phyloP scores from a whole-genome alignment of 768 basidiomycete species.

The Lactarius sanguifluus region DNA sequence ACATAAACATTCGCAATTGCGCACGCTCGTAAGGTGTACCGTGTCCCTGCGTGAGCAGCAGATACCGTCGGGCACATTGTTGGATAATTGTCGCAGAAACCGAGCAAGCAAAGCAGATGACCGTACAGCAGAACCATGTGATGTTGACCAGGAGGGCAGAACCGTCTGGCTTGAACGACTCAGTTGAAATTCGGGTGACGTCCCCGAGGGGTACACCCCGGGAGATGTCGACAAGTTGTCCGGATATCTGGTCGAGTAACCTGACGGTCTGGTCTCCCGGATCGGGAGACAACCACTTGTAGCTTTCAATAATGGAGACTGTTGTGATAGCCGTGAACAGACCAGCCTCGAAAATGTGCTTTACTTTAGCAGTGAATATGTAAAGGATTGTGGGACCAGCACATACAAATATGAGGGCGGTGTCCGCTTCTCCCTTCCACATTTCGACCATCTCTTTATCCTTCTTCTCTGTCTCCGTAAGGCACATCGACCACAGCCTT shows the following conservation, averaged over 20 bases:
- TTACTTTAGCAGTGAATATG: not conserved
- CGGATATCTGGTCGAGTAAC: not conserved
- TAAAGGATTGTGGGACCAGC: not conserved
- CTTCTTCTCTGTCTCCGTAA: conserved; percentile 7
- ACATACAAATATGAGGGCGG: conserved; percentile 20
- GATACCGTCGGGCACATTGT: conserved; percentile 14
- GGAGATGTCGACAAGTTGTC: not conserved
- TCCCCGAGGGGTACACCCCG: not conserved
- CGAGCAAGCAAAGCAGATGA: conserved; percentile 1
- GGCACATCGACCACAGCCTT: conserved; percentile 14
- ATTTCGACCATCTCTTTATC: conserved; percentile 2
- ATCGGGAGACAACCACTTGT: conserved; percentile 16
- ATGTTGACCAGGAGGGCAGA: conserved; percentile 2
- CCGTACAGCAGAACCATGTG: conserved; percentile 6
- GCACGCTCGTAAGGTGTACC: not conserved
- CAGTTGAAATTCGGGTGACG: too few species aligned
- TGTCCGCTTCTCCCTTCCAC: conserved; percentile 15
- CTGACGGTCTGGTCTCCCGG: not conserved
- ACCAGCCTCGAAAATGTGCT: conserved; percentile 12
- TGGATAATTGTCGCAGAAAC: conserved; percentile 8
- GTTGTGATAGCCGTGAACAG: conserved; percentile 21
- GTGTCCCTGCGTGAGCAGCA: not conserved
- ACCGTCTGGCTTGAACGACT: not conserved
- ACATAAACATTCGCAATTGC: not conserved
- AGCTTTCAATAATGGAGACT: conserved; percentile 20